A percentile compares a stretch with the other conserved stretches of the same genome.
Evolutionary conservation across 768 basidiomycete genomes (phyloP).

Genomic region (Lactarius indigo): DNA sequence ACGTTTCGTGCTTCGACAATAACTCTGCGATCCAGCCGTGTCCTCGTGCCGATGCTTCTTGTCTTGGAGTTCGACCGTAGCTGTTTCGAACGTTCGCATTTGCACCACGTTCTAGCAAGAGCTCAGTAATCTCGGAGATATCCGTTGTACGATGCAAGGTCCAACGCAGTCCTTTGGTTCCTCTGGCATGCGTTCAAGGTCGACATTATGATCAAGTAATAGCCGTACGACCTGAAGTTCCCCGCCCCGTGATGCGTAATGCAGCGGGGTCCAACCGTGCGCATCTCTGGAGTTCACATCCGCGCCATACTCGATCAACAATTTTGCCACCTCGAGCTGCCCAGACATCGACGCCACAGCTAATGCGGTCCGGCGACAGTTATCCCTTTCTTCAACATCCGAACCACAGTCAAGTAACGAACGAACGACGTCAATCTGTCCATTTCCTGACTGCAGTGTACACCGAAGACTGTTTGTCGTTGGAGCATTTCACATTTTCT

Average conservation of each 20-base stretch:
- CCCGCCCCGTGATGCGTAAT: not conserved
- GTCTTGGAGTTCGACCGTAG: not conserved
- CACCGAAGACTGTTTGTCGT: not conserved
- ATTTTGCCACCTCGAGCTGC: not conserved
- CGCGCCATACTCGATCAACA: not conserved
- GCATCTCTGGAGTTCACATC: not conserved
- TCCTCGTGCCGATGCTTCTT: not conserved
- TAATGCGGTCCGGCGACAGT: not conserved
- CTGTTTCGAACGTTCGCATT: not conserved
- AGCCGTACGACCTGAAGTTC: not conserved
- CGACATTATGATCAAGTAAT: not conserved
- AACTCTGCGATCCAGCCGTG: not conserved
- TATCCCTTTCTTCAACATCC: not conserved
- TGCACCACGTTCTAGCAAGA: not conserved
- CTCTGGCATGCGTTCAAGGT: not conserved
- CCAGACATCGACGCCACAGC: not conserved
- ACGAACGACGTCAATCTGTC: not conserved
- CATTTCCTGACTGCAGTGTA: not conserved
- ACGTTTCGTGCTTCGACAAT: not conserved
- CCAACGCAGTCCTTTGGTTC: not conserved
- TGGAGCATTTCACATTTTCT: not conserved
- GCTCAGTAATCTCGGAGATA: not conserved
- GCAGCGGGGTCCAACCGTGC: not conserved
- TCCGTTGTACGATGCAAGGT: not conserved
- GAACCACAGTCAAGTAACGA: not conserved